phyloP scores from a whole-genome alignment of 2,329 filamentous ascomycete genomes.

The Xylariales sp. region DNA sequence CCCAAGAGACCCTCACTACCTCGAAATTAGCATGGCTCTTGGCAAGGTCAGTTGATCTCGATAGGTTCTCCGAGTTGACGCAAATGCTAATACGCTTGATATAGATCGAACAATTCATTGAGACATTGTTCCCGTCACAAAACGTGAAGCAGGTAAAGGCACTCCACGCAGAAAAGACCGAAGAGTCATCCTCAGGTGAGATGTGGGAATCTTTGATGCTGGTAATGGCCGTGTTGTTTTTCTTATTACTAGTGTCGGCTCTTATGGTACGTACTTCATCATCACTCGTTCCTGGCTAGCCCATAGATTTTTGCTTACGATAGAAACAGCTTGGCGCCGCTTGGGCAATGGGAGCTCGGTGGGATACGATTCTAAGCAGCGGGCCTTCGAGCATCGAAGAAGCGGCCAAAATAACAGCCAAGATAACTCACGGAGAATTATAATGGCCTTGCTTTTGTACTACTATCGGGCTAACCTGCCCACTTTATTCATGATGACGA shows the following conservation, averaged over 20 bases:
- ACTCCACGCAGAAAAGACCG: conserved; percentile 54
- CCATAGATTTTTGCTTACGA: conserved; percentile 32
- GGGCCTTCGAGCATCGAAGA: conserved; percentile 52
- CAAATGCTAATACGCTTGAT: conserved; percentile 24
- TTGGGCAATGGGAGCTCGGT: conserved; percentile 83
- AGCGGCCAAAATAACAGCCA: conserved; percentile 39
- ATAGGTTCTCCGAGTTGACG: background rate
- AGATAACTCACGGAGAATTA: conserved; percentile 48
- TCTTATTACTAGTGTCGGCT: conserved; percentile 76
- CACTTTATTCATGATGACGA: conserved; percentile 38
- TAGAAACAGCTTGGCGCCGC: conserved; percentile 75
- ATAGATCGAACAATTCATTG: conserved; percentile 94
- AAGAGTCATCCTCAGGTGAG: conserved; percentile 59
- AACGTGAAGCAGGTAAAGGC: conserved; percentile 70
- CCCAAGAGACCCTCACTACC: conserved; percentile 89
- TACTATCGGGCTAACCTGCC: conserved; percentile 15
- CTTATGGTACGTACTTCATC: conserved; percentile 76
- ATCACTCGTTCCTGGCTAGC: background rate
- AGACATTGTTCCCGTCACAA: conserved; percentile 89
- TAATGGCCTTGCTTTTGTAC: conserved; percentile 35
- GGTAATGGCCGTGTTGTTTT: conserved; percentile 71
- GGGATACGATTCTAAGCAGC: conserved; percentile 73
- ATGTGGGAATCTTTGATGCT: conserved; percentile 74
- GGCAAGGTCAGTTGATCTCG: conserved; percentile 71
- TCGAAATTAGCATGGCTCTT: conserved; percentile 91